phyloP scores from a whole-genome alignment of 768 basidiomycete genomes.

The Epithele typhae region DNA sequence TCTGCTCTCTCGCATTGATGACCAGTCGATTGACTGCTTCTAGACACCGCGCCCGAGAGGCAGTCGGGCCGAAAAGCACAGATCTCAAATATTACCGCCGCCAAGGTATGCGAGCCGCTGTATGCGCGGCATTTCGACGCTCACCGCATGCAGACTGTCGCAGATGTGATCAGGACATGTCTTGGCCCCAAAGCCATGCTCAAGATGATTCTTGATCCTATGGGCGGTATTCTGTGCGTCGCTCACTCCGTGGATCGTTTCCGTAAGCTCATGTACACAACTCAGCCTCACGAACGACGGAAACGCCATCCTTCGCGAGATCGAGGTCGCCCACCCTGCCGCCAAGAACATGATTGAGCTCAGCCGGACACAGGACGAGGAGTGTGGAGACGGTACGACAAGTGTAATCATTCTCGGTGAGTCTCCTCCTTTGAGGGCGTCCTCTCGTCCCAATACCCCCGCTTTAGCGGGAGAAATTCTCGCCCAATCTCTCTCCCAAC shows the following conservation, averaged over 20 bases:
- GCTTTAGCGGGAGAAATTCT: constrained; percentile 90
- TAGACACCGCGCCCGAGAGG: constrained; percentile 91
- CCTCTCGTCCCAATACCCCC: not conserved
- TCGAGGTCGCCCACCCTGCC: constrained; percentile 97
- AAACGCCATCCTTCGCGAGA: constrained; percentile 97
- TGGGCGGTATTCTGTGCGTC: constrained; percentile 95
- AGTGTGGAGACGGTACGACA: constrained; percentile 98
- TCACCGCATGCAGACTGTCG: constrained; percentile 93
- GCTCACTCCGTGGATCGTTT: not conserved
- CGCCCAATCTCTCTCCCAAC: constrained; percentile 86
- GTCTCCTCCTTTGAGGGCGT: constrained; percentile 21
- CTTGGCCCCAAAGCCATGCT: constrained; percentile 97
- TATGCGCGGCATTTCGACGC: too few species aligned
- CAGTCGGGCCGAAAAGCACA: constrained; percentile 95
- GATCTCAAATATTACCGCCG: constrained; percentile 94
- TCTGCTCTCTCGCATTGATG: not conserved
- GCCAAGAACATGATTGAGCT: constrained; percentile 99
- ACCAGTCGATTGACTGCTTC: not conserved
- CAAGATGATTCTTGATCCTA: constrained; percentile 99
- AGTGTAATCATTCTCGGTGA: constrained; percentile 95
- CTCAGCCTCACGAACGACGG: constrained; percentile 83
- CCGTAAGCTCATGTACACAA: not conserved
- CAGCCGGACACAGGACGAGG: constrained; percentile 96
- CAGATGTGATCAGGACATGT: constrained; percentile 97
- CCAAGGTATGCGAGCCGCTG: constrained; percentile 81